Evolutionary conservation across 768 basidiomycete genomes (phyloP), one percentile per base, ranked within the genome.

Genomic region (Mycena belliarum): DNA sequence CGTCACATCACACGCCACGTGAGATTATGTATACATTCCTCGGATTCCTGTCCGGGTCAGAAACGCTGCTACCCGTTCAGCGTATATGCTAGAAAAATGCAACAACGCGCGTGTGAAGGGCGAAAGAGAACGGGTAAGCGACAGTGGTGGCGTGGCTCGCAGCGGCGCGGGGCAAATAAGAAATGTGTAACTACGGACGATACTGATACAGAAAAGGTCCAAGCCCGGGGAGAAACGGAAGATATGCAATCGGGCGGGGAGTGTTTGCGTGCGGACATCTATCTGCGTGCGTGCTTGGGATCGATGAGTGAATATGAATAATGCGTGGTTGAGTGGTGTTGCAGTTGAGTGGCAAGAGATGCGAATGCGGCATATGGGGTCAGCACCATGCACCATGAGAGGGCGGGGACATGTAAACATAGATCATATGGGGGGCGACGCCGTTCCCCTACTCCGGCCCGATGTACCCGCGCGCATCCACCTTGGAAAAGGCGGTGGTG

Each of bases 381-480:
- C 47, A 41, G 14, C 51, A 45, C 53, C 32, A 52, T 51, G 54
- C 29, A 53, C 56, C 61, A 59, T 57, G 41, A 55, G 50, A 42
- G 45, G 24, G 46, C 29, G 32, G 40, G 38, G 56, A 49, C 59
- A 61, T 61, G 57, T 51, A 64, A 53, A 58, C 60, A 60, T 67
- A 49, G 61, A 53, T 47, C 60, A 56, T 59, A 58, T 54, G 54
- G 38, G 15, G 16, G 14, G 57, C n/a, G 43, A 33, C 37, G 35
- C 26, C 49, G 58, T 48, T 61, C 20, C 43, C 48, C 65, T 65
- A 73, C 65, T 81, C 76, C 46, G 84, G 65, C 26, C 84, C 88
- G 55, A 91, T 77, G 75, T 85, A 91, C n/a, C 91, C 91, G 57
- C 88, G 83, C 56, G 82, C 91, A 68, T 93, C 91, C 50, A 93